Base-by-base conservation (phyloP, 208 protist species). In the Polymyxa betae region DNA sequence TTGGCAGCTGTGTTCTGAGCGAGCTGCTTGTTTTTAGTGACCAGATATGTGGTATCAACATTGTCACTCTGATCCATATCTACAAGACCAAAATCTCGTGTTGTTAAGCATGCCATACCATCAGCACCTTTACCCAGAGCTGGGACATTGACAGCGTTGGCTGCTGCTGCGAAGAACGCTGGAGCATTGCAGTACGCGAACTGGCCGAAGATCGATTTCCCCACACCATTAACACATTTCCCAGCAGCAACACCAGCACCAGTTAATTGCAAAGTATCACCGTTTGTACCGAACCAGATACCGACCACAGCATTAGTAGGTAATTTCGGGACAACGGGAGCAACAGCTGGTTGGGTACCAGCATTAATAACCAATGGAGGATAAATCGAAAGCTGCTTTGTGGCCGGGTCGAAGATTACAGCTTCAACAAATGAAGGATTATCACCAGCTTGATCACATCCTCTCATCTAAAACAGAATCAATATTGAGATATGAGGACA, bases 111-210 rank as follows among this genome's bases (percentile, higher is more conserved):
- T 5, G 72, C 35, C n/a, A 38, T 5, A 5, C 72, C 72, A 43
- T 82, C 40, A n/a, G 35, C 5, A n/a, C 10, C 72, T 5, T 5
- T 82, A n/a, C 72, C 72, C 35, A 82, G 72, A 12, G 72, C 72
- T 5, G 72, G 72, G 35, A n/a, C 16, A 45, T 82, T 82, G 35
- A 82, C 72, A 5, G 10, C 40, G 5, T 82, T 82, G 72, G 72
- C 5, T 5, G 72, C 72, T 16, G 54, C 54, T 5, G 49, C 49
- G n/a, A 82, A 82, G 72, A 82, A 82, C 35, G 72, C 72, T 5
- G 72, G 72, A 5, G 72, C 72, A 43, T 82, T 82, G n/a, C 72
- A 82, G 72, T 82, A 82, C 35, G 72, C 72, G 72, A 82, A 82
- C 72, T 82, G 72, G 72, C 72, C 72, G 72, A 82, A 82, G 72